Evolutionary conservation across 441 rosid genomes (phyloP).

Genomic region (Croton laevigatus): DNA sequence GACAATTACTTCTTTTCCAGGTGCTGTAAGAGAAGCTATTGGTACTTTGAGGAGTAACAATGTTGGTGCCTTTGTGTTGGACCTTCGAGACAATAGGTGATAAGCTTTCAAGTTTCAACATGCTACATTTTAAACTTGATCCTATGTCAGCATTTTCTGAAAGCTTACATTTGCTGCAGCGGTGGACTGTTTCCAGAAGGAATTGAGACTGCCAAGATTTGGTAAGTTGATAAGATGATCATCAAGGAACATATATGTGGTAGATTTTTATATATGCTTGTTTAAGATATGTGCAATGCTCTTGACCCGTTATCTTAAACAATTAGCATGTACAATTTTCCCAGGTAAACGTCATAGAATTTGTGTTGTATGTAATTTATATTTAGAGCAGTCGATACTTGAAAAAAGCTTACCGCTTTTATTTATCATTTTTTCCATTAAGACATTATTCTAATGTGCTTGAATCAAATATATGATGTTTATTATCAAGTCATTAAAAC

Average conservation of each 20-base stretch:
- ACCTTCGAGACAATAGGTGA: slow-evolving; percentile 99
- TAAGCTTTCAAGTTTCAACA: slow-evolving; percentile 29
- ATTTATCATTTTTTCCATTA: not conserved
- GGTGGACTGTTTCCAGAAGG: slow-evolving; percentile 98
- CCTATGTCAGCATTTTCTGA: slow-evolving; percentile 35
- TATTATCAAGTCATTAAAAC: not conserved
- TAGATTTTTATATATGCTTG: not conserved
- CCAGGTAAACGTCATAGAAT: not conserved
- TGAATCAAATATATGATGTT: not conserved
- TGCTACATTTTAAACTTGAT: slow-evolving; percentile 23
- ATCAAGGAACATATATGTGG: not conserved
- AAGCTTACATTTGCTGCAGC: slow-evolving; percentile 57
- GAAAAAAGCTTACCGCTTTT: not conserved
- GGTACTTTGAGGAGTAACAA: slow-evolving; percentile 57
- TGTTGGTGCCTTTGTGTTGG: slow-evolving; percentile 78
- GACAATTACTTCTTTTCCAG: slow-evolving; percentile 37
- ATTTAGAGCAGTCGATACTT: not conserved
- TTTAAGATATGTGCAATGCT: no score
- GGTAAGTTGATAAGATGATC: slow-evolving; percentile 48
- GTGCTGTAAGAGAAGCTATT: slow-evolving; percentile 83
- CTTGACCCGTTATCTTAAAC: not conserved
- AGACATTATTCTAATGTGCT: not conserved
- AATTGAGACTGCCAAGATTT: slow-evolving; percentile 87
- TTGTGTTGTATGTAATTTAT: not conserved
- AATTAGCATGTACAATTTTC: not conserved